Evolutionary conservation across 2,329 filamentous ascomycete genomes (phyloP).

Genomic region (Fusarium hainanense): DNA sequence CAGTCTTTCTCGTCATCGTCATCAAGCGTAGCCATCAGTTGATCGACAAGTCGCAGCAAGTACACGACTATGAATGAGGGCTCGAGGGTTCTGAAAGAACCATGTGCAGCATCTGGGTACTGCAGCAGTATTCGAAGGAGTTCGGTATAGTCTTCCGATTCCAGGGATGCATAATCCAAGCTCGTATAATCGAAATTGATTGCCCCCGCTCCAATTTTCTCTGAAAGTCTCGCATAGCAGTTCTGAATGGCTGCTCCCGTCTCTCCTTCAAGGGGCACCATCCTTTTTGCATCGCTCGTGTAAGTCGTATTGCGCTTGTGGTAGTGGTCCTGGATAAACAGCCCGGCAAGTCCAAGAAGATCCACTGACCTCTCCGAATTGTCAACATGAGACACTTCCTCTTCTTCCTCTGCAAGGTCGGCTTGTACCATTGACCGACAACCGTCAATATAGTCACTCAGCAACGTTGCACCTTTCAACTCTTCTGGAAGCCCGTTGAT

Average conservation of each 20-base stretch:
- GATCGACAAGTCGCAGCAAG: slow-evolving; percentile 49
- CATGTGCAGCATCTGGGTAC: slow-evolving; percentile 72
- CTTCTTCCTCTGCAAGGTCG: slow-evolving; percentile 11
- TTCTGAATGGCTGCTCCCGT: slow-evolving; percentile 40
- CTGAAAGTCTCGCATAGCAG: slow-evolving; percentile 36
- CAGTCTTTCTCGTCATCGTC: slow-evolving; percentile 58
- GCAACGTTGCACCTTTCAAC: slow-evolving; percentile 21
- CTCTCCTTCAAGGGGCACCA: slow-evolving; percentile 46
- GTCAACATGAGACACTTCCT: slow-evolving; percentile 13
- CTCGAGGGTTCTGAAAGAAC: slow-evolving; percentile 74
- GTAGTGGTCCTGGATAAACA: slow-evolving; percentile 43
- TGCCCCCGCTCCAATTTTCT: slow-evolving; percentile 3
- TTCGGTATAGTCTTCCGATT: slow-evolving; percentile 41
- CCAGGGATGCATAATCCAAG: slow-evolving; percentile 27
- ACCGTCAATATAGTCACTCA: slow-evolving; percentile 38
- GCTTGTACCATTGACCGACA: slow-evolving; percentile 17
- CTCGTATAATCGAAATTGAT: slow-evolving; percentile 21
- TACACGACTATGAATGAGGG: slow-evolving; percentile 74
- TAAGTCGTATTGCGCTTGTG: slow-evolving; percentile 44
- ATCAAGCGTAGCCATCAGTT: slow-evolving; percentile 55
- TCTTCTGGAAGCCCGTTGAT: slow-evolving; percentile 53
- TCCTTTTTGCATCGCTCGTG: slow-evolving; percentile 41
- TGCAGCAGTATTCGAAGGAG: slow-evolving; percentile 67
- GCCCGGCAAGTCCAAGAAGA: slow-evolving; percentile 25
- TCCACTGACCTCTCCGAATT: slow-evolving; percentile 26